Base-by-base conservation (phyloP, 495 filamentous ascomycete genomes). In the Tricharina praecox region DNA sequence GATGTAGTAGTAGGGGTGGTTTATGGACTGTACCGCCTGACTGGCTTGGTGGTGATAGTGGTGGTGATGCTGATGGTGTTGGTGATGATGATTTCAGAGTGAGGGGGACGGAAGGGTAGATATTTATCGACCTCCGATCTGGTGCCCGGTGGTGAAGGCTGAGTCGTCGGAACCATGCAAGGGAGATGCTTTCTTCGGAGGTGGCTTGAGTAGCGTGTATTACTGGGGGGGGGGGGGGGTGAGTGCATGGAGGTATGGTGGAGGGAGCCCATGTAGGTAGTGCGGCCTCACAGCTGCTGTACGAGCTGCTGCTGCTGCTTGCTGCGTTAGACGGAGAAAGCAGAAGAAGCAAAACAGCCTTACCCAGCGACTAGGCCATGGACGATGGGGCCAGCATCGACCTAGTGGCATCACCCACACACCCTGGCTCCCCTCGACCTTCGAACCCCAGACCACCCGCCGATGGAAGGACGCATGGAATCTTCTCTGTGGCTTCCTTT, bases 121-220 rank as follows among this genome's bases (percentile, higher is more conserved):
- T 43, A 43, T 43, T 43, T 43, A 43, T 43, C 40, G 40, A 16
- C 20, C 13, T 43, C 21, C 10, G 37, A 15, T 43, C 23, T 26
- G 15, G 11, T 15, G 13, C 9, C 10, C 37, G 15, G 37, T 9
- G 11, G 37, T 40, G 37, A 18, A 16, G 15, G 37, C 37, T 21
- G 15, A 21, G 37, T 40, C 37, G 37, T 10, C n/a, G 20, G 13
- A 18, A 10, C 15, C n/a, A 3, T 24, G 21, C 18, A 8, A 9
- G 34, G 34, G 7, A 9, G 28, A 18, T 23, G 7, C 20, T 25
- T 11, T 26, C 20, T 24, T 13, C 13, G 19, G 40, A 23, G 40
- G 40, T 43, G 40, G 40, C 40, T 43, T 43, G 26, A 43, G 40
- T 43, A 43, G 40, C 20, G 40, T 43, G 13, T 25, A 13, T 43